Evolutionary conservation across 257 asterid genomes (phyloP).

Genomic region (Plantago major): DNA sequence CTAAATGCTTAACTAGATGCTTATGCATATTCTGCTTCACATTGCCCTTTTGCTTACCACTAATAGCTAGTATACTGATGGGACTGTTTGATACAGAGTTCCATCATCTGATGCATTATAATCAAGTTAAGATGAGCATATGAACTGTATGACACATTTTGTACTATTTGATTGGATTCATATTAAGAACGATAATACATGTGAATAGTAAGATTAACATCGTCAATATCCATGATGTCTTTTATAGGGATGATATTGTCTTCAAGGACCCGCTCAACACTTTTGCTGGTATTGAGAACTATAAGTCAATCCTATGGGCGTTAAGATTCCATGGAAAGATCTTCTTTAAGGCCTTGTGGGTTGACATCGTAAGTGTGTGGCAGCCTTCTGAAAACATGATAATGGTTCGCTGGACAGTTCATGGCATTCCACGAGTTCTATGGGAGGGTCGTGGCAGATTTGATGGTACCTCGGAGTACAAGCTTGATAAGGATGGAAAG

Average conservation of each 20-base stretch:
- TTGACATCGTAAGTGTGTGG: constrained; percentile 92
- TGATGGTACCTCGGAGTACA: constrained; percentile 97
- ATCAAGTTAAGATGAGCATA: not conserved
- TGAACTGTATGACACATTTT: not conserved
- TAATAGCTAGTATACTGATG: not conserved
- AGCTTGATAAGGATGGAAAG: constrained; percentile 90
- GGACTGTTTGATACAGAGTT: not conserved
- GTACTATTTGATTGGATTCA: constrained; percentile 4
- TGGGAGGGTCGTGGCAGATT: constrained; percentile 95
- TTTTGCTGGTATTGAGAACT: constrained; percentile 73
- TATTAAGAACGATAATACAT: not conserved
- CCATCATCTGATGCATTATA: not conserved
- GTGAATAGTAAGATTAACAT: not conserved
- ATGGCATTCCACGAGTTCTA: constrained; percentile 82
- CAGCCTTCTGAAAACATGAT: constrained; percentile 86
- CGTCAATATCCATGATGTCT: constrained; percentile 11
- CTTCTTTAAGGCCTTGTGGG: constrained; percentile 73
- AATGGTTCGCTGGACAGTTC: constrained; percentile 93
- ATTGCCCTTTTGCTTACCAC: not conserved
- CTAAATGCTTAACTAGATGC: not conserved
- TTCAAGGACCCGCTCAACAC: constrained; percentile 86
- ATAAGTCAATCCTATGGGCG: constrained; percentile 84
- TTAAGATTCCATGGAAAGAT: constrained; percentile 75
- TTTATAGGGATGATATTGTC: constrained; percentile 73
- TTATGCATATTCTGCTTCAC: not conserved